Conservation (phyloP, 2,329 filamentous ascomycete genomes). For the Massarina eburnea region DNA sequence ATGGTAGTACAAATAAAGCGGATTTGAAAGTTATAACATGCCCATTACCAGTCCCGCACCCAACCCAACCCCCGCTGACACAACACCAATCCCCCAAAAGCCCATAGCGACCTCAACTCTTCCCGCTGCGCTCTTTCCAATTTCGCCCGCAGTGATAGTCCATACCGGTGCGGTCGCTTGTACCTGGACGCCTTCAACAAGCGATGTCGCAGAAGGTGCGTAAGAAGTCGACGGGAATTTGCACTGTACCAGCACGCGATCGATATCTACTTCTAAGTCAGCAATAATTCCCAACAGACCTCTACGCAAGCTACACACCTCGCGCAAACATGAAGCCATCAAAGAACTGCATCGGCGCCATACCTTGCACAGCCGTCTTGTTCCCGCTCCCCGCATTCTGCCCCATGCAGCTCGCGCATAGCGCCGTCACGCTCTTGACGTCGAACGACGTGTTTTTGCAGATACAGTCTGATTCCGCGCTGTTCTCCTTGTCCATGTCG, state of each 20-base stretch:
- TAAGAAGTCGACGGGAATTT: conserved; percentile 6
- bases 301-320: neutral
- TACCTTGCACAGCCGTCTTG: conserved; percentile 3
- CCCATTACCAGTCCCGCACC: conserved; percentile 16
- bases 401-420: conserved; percentile 44
- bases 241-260: conserved; percentile 6
- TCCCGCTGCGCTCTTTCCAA: conserved; percentile 10
- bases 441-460: conserved; percentile 48
- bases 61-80: conserved; percentile 19
- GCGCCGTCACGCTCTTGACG: conserved; percentile 39
- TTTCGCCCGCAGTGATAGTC: conserved; percentile 5
- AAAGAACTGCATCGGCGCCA: neutral
- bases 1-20: too few species aligned
- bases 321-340: neutral
- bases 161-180: conserved; percentile 6
- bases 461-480: conserved; percentile 40
- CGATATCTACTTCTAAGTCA: conserved; percentile 2
- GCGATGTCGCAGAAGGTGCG: conserved; percentile 6
- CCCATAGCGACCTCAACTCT: conserved; percentile 10
- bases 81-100: conserved; percentile 9
- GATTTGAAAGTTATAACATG: too few species aligned
- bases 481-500: conserved; percentile 26
- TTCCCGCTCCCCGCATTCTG: conserved; percentile 4
- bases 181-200: conserved; percentile 5
- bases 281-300: neutral